These are phyloP conservation scores for Persicaria maculosa DNA, from an alignment of 148 eudicot species.

Conservation along the genomic window DNA sequence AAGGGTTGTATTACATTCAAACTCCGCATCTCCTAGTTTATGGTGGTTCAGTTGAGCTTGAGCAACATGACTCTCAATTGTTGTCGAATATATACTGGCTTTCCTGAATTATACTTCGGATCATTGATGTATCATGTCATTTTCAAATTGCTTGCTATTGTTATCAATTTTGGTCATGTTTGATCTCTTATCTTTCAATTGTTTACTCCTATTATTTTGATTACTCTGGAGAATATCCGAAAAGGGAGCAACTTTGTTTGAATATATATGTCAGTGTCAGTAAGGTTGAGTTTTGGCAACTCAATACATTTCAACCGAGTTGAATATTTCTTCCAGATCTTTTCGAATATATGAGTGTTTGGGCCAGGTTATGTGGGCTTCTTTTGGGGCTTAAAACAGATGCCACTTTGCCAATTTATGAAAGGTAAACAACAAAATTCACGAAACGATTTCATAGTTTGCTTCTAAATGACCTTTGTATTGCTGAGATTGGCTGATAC, in stretches of 20 bases:
- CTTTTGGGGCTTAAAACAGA: no score
- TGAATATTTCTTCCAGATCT: no score
- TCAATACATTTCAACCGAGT: no score
- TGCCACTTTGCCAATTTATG: no score
- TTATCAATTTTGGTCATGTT: neutral
- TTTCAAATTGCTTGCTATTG: neutral
- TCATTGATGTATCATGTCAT: neutral
- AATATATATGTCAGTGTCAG: neutral
- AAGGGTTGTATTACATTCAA: neutral
- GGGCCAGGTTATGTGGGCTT: no score
- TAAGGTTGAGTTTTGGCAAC: neutral
- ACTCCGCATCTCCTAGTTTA: neutral
- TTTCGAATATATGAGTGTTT: no score
- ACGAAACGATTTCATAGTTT: no score
- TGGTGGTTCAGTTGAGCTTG: neutral
- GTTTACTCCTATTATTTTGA: neutral
- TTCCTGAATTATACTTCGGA: neutral
- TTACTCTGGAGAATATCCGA: neutral
- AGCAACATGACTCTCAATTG: slow-evolving; percentile 2
- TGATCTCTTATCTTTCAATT: neutral
- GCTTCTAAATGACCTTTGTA: no score
- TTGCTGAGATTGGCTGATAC: no score
- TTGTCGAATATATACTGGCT: neutral
- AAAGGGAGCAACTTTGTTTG: neutral
- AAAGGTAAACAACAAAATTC: no score